A percentile compares a stretch with the other conserved stretches of the same genome.
phyloP scores from a whole-genome alignment of 129 eudicot genomes.

The Apium graveolens region DNA sequence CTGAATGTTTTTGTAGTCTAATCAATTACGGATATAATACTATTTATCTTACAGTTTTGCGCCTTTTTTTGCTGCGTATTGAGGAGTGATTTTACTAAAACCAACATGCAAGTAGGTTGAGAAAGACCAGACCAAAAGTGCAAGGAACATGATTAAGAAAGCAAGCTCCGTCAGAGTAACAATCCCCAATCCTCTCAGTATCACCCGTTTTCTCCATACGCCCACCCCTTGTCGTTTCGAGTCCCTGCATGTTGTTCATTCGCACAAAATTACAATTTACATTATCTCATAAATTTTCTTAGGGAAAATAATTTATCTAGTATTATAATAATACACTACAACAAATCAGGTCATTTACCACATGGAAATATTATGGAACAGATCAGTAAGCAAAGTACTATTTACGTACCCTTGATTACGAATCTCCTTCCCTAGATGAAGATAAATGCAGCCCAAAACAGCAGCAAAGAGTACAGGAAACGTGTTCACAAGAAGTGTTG shows the following conservation, averaged over 20 bases:
- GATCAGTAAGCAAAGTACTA: no score
- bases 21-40: no score
- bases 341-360: no score
- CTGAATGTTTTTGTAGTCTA: not conserved
- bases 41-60: slow-evolving; percentile 45
- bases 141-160: slow-evolving; percentile 63
- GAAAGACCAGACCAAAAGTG: slow-evolving; percentile 59
- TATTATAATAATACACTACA: no score
- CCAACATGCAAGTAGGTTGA: slow-evolving; percentile 33
- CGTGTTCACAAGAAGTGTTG: slow-evolving; percentile 46
- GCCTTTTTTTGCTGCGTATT: slow-evolving; percentile 36
- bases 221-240: slow-evolving; percentile 15
- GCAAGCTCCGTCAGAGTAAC: slow-evolving; percentile 63
- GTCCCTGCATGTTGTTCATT: slow-evolving; percentile 6
- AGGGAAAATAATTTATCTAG: not conserved
- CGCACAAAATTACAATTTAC: not conserved
- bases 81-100: slow-evolving; percentile 37
- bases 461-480: slow-evolving; percentile 65
- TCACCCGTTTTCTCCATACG: slow-evolving; percentile 62
- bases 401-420: slow-evolving; percentile 20
- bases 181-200: slow-evolving; percentile 71
- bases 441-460: slow-evolving; percentile 45
- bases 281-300: not conserved
- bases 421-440: slow-evolving; percentile 46
- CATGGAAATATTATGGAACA: no score